Conservation (phyloP, 2,329 filamentous ascomycete species). For the Aspergillus fumigatiaffinis region DNA sequence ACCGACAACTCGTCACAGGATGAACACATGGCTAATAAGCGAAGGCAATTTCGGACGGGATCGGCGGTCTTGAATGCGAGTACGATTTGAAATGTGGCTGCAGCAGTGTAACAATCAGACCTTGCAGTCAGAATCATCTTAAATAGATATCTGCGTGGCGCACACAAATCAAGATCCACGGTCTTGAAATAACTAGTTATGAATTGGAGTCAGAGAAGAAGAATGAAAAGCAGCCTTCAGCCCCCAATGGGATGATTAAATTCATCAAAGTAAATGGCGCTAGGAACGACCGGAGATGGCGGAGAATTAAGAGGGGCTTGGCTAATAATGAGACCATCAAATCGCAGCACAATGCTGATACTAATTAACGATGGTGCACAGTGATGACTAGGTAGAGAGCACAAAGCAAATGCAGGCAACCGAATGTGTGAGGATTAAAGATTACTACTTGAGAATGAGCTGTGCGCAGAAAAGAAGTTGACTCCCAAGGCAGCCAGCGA, state of each 20-base stretch:
- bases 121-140: not conserved
- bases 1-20: not conserved
- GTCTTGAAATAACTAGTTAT: too few relatives aligned
- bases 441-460: not conserved
- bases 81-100: too few relatives aligned
- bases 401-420: not conserved
- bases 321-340: conserved; percentile 2
- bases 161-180: too few relatives aligned
- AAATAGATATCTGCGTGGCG: too few relatives aligned
- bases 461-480: too few relatives aligned
- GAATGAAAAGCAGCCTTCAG: not conserved
- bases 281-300: conserved; percentile 7
- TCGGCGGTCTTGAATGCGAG: not conserved
- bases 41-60: not conserved
- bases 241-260: not conserved
- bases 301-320: conserved; percentile 5
- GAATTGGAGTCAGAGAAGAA: not conserved
- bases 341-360: not conserved
- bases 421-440: not conserved
- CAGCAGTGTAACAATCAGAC: not conserved
- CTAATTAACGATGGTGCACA: not conserved
- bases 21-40: not conserved
- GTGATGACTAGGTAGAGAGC: not conserved
- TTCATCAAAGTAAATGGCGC: conserved; percentile 2
- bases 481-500: too few relatives aligned